Evolutionary conservation across 2,329 filamentous ascomycete genomes (phyloP).

Genomic region (Penicillium sp.): DNA sequence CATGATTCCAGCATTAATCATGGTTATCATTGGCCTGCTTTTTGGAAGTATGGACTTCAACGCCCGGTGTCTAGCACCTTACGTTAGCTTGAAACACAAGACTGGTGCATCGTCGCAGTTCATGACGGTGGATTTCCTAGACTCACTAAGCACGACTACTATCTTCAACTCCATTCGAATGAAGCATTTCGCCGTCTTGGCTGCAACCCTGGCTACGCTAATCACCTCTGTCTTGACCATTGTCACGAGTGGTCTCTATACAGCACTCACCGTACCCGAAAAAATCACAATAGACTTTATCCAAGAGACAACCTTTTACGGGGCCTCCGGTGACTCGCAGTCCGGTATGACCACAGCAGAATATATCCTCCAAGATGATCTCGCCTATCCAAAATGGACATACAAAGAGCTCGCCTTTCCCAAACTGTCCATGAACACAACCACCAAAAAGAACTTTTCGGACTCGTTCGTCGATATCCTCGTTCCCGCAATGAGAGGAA

Average conservation of each 20-base stretch:
- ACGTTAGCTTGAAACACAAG: neutral
- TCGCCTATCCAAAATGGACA: slow-evolving; percentile 8
- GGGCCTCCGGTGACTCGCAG: neutral
- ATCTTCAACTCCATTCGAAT: neutral
- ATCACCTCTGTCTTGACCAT: slow-evolving; percentile 6
- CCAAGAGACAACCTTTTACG: neutral
- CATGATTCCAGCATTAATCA: slow-evolving; percentile 5
- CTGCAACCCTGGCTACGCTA: slow-evolving; percentile 3
- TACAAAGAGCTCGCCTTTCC: slow-evolving; percentile 10
- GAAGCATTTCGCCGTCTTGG: slow-evolving; percentile 4
- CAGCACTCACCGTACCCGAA: neutral
- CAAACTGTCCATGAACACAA: neutral
- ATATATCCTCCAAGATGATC: slow-evolving; percentile 11
- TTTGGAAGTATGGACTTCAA: slow-evolving; percentile 9
- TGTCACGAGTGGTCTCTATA: slow-evolving; percentile 11
- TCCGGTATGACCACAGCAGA: neutral
- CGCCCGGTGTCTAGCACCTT: slow-evolving; percentile 10
- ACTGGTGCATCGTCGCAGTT: slow-evolving; percentile 1
- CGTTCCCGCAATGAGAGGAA: slow-evolving; percentile 6
- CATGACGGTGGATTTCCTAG: slow-evolving; percentile 5
- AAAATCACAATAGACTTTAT: neutral
- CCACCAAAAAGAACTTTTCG: neutral
- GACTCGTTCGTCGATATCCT: slow-evolving; percentile 3
- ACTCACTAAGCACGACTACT: neutral
- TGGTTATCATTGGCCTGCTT: slow-evolving; percentile 2